These are phyloP conservation scores for Acacia acuminata DNA, from an alignment of 306 rosid genomes.

Conservation along the genomic window DNA sequence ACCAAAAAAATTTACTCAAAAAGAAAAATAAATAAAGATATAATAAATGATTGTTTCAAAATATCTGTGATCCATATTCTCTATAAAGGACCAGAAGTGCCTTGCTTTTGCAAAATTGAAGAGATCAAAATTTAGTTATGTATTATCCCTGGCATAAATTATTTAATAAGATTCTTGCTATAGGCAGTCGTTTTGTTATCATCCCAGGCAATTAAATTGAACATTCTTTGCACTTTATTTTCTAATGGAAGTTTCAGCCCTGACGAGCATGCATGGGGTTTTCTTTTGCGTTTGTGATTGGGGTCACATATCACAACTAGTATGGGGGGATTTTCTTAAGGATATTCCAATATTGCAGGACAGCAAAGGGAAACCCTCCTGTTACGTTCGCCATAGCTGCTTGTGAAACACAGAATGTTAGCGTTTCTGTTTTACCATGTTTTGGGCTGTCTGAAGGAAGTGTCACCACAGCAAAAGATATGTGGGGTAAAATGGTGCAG, in stretches of 20 bases:
- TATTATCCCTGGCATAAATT: neutral
- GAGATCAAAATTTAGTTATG: slow-evolving; percentile 4
- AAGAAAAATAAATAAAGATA: neutral
- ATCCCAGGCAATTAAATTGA: neutral
- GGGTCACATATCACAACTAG: slow-evolving; percentile 26
- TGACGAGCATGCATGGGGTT: neutral
- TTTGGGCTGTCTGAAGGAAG: slow-evolving; percentile 91
- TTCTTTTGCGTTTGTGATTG: slow-evolving; percentile 3
- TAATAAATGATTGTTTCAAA: neutral
- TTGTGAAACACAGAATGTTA: slow-evolving; percentile 96
- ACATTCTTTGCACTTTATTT: neutral
- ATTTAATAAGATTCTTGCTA: neutral
- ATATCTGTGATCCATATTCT: neutral
- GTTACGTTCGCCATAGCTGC: slow-evolving; percentile 93
- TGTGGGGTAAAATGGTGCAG: slow-evolving; percentile 89
- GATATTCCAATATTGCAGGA: slow-evolving; percentile 63
- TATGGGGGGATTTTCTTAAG: slow-evolving; percentile 32
- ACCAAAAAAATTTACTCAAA: neutral
- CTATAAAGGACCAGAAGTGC: neutral
- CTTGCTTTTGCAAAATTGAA: neutral
- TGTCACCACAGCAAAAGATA: slow-evolving; percentile 64
- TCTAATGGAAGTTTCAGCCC: neutral
- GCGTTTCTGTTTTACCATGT: slow-evolving; percentile 83
- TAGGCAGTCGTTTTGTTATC: neutral
- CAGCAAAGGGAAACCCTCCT: slow-evolving; percentile 91